Evolutionary conservation across 805 yeast species (phyloP).

Genomic region (Lipomyces oligophaga): DNA sequence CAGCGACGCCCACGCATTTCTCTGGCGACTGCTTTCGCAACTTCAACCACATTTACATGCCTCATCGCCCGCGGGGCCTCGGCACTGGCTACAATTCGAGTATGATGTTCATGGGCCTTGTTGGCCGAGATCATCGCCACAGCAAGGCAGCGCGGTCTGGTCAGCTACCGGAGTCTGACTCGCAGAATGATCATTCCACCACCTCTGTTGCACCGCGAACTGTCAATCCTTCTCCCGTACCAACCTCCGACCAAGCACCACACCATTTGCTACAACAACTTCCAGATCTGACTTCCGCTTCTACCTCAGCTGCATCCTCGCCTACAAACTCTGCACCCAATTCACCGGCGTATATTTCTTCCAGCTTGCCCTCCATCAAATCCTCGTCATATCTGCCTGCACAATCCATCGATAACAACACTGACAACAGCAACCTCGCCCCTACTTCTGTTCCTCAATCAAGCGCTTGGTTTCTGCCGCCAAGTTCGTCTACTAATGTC

Average conservation of each 20-base stretch:
- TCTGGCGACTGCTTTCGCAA: neutral
- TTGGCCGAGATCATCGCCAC: neutral
- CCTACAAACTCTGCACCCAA: constrained; percentile 10
- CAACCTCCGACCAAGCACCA: neutral
- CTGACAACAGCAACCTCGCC: neutral
- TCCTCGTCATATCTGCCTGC: constrained; percentile 6
- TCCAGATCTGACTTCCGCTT: constrained; percentile 10
- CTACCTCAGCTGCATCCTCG: constrained; percentile 7
- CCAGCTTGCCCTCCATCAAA: neutral
- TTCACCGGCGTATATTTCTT: constrained; percentile 6
- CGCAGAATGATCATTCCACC: neutral
- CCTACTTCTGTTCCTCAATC: too few relatives aligned
- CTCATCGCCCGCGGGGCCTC: constrained; percentile 1
- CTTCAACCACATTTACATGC: neutral
- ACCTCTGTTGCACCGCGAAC: neutral
- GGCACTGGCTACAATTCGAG: neutral
- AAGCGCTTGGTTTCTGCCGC: too few relatives aligned
- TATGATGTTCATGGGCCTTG: neutral
- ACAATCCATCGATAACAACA: neutral
- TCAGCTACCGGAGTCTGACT: neutral
- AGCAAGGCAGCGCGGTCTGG: neutral
- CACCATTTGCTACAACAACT: too few relatives aligned
- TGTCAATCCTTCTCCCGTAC: neutral
- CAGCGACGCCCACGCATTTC: neutral
- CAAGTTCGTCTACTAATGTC: too few relatives aligned